Evolutionary conservation across 306 rosid species (phyloP), one percentile per base, ranked within the genome.

Genomic region (Acacia melanoxylon): DNA sequence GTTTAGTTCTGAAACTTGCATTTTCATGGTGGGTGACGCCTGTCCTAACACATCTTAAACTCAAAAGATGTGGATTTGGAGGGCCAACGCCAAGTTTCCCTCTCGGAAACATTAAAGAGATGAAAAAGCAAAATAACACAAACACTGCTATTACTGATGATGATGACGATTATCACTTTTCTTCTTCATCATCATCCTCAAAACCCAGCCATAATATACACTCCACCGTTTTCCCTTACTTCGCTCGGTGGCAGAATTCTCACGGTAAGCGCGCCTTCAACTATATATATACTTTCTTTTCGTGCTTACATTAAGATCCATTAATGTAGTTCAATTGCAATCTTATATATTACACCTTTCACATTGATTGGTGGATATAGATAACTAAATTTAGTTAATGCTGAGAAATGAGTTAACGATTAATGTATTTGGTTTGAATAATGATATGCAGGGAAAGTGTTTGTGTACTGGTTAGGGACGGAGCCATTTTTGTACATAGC

Each of bases 71-170:
- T 80, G 93, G 95, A 2, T 82, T 91, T 65, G 46, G 67, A 48
- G 95, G 95, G 40, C 95, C 95, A 63, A 27, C 86, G 19, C 95
- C 95, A 27, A 78, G 76, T 31, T 91, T 91, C 65, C 95, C 95
- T 0, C 77, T 91, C 2, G 93, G 95, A 68, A 91, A 91, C 71
- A 72, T 85, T 5, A 59, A 19, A 24, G 92, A 89, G 35, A 91
- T 91, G 84, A 84, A 79, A 83, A 84, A 15, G 83, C 86, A 79
- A 84, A 82, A 1, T 9, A 72, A 0, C 12, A 41, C 12, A 61
- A 77, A 3, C 7, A 22, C 41, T 24, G 24, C 10, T 71, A 27
- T 37, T 56, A 11, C 6, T 56, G 25, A 56, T 9, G 27, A 56
- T n/a, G 27, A 56, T n/a, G 27, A n/a, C 0, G 24, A 56, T n/a